Base-by-base conservation (phyloP, 495 filamentous ascomycete species). In the Xylaria cubensis region DNA sequence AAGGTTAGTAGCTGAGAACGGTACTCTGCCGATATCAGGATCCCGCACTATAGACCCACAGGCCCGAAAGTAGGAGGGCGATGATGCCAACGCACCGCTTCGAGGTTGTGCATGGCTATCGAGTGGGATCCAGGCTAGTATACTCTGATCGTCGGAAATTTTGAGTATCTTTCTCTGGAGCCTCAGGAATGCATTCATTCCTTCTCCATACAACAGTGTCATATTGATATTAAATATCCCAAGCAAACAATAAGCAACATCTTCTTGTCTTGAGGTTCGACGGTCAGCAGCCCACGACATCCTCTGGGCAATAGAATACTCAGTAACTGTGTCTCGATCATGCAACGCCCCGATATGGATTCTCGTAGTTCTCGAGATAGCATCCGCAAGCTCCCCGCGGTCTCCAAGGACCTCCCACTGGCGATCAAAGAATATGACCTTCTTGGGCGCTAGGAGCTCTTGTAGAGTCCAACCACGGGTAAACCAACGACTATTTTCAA, bases 381-480 rank as follows among this genome's bases (percentile, higher is more conserved):
- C 13, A 2, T 55, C 8, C 7, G 61, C 62, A 26, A 82, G 67
- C 4, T 67, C 36, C 1, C 8, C 17, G 34, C 74, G 74, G 24
- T 75, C 72, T 0, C 83, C 82, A 10, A 83, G 46, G 0, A 59
- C 4, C 0, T 63, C 67, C 83, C 83, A 85, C 5, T 50, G 0
- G 1, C 42, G 2, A 65, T 83, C 75, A 55, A 75, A 81, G 73
- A 83, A 84, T 0, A 72, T 0, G 0, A 84, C 76, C 10, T 65
- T 53, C 0, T n/a, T n/a, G 0, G 84, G 84, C 0, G 83, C 84
- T 3, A 85, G 74, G 6, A 86, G 71, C 64, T 85, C 84, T 41
- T 86, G 83, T 1, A 85, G 72, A 0, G 83, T 85, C 83, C 82
- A 85, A 0, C 83, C 84, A 19, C 82, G 74, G 0, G 79, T 82